Evolutionary conservation across 805 yeast genomes (phyloP).

Genomic region (Cyberlindnera mycetangii): DNA sequence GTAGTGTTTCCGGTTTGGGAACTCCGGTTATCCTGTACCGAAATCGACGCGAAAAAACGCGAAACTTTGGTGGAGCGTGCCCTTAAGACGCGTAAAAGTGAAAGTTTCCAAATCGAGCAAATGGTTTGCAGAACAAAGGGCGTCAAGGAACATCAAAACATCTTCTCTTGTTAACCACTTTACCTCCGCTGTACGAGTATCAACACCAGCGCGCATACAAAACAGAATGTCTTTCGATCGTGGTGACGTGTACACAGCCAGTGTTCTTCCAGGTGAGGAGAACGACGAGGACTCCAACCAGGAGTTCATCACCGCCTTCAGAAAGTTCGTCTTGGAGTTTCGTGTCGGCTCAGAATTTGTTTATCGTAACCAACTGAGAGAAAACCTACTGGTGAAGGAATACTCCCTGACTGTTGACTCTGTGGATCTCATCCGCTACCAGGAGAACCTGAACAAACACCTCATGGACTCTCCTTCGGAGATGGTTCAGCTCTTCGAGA

Average conservation of each 20-base stretch:
- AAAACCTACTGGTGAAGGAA: constrained; percentile 74
- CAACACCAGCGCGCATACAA: background rate
- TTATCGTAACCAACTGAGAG: constrained; percentile 88
- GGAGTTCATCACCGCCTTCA: constrained; percentile 74
- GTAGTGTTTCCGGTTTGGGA: background rate
- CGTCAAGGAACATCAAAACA: constrained; percentile 4
- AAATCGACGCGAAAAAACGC: constrained; percentile 1
- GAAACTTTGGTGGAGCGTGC: too few relatives aligned
- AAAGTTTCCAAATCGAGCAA: constrained; percentile 16
- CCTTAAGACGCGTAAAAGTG: constrained; percentile 5
- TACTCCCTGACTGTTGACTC: constrained; percentile 72
- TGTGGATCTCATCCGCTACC: constrained; percentile 82
- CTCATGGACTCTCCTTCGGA: constrained; percentile 85
- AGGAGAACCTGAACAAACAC: constrained; percentile 84
- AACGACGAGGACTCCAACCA: constrained; percentile 60
- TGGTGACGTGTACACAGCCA: constrained; percentile 69
- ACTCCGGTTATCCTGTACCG: background rate
- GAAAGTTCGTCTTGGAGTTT: constrained; percentile 79
- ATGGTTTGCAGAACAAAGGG: constrained; percentile 13
- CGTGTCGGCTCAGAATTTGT: constrained; percentile 78
- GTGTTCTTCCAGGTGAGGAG: constrained; percentile 83
- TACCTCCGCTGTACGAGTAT: too few relatives aligned
- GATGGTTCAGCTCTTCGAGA: constrained; percentile 81
- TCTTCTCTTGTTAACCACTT: too few relatives aligned
- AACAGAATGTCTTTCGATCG: constrained; percentile 27